Conservation (phyloP, 345 rosid species). For the Microcos paniculata region DNA sequence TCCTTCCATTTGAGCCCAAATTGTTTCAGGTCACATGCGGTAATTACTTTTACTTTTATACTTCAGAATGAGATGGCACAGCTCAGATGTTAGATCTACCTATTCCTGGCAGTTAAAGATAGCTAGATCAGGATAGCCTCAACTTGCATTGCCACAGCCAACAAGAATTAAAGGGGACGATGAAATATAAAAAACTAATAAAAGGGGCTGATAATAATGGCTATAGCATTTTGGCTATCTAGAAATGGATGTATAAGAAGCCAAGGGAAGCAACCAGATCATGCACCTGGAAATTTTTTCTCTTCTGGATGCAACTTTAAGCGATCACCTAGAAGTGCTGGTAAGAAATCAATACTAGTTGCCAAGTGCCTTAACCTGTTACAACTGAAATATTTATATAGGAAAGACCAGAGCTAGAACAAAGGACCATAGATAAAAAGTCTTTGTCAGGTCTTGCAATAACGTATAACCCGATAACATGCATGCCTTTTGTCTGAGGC, state of each 20-base stretch:
- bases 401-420: no score
- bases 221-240: background rate
- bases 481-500: conserved; percentile 13
- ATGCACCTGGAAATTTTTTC: background rate
- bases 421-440: background rate
- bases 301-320: no score
- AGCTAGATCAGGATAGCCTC: background rate
- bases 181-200: no score
- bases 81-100: background rate
- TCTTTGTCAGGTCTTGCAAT: conserved; percentile 5
- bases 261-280: background rate
- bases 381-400: conserved; percentile 4
- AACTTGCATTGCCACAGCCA: background rate
- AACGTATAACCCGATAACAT: conserved; percentile 12
- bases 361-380: background rate
- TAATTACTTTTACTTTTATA: no score
- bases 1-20: background rate
- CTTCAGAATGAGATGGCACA: no score
- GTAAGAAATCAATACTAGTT: background rate
- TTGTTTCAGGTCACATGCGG: no score
- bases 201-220: no score
- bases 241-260: background rate
- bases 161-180: background rate
- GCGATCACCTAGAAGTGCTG: background rate
- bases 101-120: background rate